A percentile compares a stretch with the other conserved stretches of the same genome.
phyloP scores from a whole-genome alignment of 768 basidiomycete genomes.

The Suillus spraguei region DNA sequence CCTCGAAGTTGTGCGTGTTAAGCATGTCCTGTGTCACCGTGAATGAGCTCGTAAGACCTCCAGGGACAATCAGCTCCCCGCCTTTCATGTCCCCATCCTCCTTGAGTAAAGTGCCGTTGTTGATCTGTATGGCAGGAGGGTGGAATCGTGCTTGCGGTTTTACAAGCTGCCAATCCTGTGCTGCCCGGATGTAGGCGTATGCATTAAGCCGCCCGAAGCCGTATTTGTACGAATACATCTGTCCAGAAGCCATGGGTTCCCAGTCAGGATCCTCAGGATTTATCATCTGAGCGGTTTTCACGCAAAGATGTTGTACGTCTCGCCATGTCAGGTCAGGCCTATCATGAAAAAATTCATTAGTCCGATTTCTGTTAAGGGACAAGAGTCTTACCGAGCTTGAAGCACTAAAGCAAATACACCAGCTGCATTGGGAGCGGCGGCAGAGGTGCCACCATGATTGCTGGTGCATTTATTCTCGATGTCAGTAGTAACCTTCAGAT shows the following conservation, averaged over 20 bases:
- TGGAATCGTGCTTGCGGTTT: conserved; percentile 94
- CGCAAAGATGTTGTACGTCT: conserved; percentile 89
- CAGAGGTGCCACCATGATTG: conserved; percentile 94
- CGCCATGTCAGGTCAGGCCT: conserved; percentile 97
- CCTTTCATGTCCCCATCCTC: conserved; percentile 53
- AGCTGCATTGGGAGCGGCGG: conserved; percentile 95
- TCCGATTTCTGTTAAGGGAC: conserved; percentile 18
- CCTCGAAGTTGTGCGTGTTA: conserved; percentile 76
- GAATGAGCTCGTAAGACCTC: conserved; percentile 67
- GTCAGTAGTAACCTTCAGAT: conserved; percentile 86
- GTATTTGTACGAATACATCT: conserved; percentile 85
- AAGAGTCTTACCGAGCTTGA: conserved; percentile 67
- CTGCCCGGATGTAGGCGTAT: conserved; percentile 77
- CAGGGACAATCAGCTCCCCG: conserved; percentile 64
- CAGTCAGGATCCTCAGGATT: conserved; percentile 93
- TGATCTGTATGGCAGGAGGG: conserved; percentile 69
- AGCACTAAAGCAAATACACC: conserved; percentile 93
- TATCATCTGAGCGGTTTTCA: conserved; percentile 73
- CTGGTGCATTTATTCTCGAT: conserved; percentile 78
- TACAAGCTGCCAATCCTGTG: conserved; percentile 81
- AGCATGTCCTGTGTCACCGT: conserved; percentile 70
- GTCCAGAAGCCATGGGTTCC: conserved; percentile 67
- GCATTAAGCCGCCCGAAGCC: conserved; percentile 92
- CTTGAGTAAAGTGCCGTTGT: conserved; percentile 54
- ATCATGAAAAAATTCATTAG: conserved; percentile 10